A percentile compares a stretch with the other conserved stretches of the same genome.
Evolutionary conservation across 2,329 filamentous ascomycete species (phyloP).

Genomic region (Neofusicoccum cordaticola): DNA sequence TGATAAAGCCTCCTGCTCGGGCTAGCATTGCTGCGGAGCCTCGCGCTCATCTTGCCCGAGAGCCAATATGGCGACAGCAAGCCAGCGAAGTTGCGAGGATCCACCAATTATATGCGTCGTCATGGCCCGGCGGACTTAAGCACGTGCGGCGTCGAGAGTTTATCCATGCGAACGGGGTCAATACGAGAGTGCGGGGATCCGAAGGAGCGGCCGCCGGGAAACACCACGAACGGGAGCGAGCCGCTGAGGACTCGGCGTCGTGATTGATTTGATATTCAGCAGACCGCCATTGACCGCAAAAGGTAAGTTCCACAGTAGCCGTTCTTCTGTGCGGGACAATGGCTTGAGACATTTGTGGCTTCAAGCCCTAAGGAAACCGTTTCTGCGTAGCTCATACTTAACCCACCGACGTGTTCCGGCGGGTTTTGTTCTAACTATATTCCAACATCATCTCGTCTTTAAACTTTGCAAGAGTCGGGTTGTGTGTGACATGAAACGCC

Average conservation of each 20-base stretch:
- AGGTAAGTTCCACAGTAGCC: background rate
- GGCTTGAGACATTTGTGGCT: background rate
- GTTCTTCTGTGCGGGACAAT: background rate
- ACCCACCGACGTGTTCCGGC: background rate
- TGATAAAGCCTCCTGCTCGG: background rate
- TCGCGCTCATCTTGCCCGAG: slow-evolving; percentile 1
- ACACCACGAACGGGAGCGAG: too few relatives aligned
- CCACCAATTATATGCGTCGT: background rate
- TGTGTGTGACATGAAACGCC: background rate
- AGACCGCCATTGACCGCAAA: background rate
- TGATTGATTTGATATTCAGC: background rate
- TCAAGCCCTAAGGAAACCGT: background rate
- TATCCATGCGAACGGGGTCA: background rate
- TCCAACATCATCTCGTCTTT: background rate
- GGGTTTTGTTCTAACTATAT: background rate
- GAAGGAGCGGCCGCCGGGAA: background rate
- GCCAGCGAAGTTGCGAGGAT: background rate
- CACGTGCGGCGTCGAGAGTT: background rate
- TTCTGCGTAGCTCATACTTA: background rate
- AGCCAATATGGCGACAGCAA: background rate
- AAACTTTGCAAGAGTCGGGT: background rate
- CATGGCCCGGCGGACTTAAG: too few relatives aligned
- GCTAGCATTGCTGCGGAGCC: background rate
- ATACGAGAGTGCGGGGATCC: slow-evolving; percentile 1
- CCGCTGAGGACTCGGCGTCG: background rate